Base-by-base conservation (phyloP, 2,329 filamentous ascomycete species). In the Penicillium psychrosexuale region DNA sequence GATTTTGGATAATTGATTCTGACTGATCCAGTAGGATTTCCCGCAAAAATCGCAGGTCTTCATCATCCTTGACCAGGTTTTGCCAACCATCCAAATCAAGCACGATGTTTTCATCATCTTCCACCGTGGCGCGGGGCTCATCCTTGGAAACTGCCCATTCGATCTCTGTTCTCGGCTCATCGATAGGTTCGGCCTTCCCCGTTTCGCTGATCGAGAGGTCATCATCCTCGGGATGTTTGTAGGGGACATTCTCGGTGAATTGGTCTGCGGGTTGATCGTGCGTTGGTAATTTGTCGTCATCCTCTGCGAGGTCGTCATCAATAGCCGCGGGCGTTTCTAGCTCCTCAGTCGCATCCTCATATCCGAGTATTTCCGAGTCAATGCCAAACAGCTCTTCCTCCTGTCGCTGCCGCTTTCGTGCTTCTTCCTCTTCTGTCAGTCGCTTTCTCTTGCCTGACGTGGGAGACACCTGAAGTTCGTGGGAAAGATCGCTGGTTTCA, bases 351-450 rank as follows among this genome's bases (percentile, higher is more conserved):
- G 80, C 75, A 31, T 79, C 72, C 8, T 80, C 79, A 53, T 79
- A 78, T 55, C 80, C 77, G 4, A 75, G 69, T 11, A 85, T 82
- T 47, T 82, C 78, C 13, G 81, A 77, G 39, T 79, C 82, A 42
- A 88, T 78, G 13, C 84, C 85, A 67, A 91, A 91, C 5, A 93
- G 78, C 63, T 91, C 89, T 64, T 93, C 89, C 55, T 92, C 89
- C 69, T 90, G 91, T 76, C 91, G 93, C 65, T 87, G 88, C 46
- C 90, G 85, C 72, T 96, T 94, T 47, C 89, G 84, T 44, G 87
- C 82, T 51, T 83, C 82, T 55, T 89, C 83, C 19, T 89, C 82
- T 36, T 87, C 85, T 42, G 85, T 77, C 37, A 88, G 83, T 37
- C 90, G 80, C 72, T 93, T 94, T 61, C 89, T 85, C 71, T 96